A percentile compares a stretch with the other conserved stretches of the same genome.
Conservation (phyloP, 345 rosid genomes). For the Salix koriyanagi region DNA sequence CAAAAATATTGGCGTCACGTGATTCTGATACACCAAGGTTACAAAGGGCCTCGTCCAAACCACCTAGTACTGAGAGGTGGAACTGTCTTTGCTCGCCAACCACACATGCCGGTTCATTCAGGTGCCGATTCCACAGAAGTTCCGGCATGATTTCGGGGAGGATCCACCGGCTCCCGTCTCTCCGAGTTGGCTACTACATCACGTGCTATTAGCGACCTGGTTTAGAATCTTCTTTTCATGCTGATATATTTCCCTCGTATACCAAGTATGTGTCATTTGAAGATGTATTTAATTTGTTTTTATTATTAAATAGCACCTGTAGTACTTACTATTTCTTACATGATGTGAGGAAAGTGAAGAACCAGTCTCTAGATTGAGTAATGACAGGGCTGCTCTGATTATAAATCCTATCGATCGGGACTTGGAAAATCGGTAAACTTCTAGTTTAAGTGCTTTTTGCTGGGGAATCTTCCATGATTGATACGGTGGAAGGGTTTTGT, state of each 20-base stretch:
- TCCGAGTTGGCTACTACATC: conserved; percentile 37
- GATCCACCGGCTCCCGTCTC: conserved; percentile 59
- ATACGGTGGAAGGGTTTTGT: too few species aligned
- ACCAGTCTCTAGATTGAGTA: too few species aligned
- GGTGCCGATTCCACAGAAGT: conserved; percentile 63
- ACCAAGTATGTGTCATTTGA: too few species aligned
- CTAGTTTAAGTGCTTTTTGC: too few species aligned
- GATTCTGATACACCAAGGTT: not conserved
- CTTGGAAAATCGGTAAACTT: too few species aligned
- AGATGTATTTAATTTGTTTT: too few species aligned
- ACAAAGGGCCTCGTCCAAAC: not conserved
- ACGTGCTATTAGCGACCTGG: conserved; percentile 13
- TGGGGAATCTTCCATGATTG: too few species aligned
- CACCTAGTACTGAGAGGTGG: conserved; percentile 1
- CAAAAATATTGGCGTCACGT: not conserved
- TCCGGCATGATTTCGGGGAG: conserved; percentile 43
- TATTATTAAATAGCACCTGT: too few species aligned
- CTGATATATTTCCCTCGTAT: not conserved
- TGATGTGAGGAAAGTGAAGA: too few species aligned
- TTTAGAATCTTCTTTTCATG: not conserved
- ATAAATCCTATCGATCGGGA: too few species aligned
- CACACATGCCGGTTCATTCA: conserved; percentile 66
- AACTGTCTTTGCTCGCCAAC: conserved; percentile 79
- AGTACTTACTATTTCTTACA: too few species aligned
- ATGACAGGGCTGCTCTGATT: too few species aligned